Conservation (phyloP, 2,329 filamentous ascomycete genomes). For the Phaeomoniella chlamydospora region DNA sequence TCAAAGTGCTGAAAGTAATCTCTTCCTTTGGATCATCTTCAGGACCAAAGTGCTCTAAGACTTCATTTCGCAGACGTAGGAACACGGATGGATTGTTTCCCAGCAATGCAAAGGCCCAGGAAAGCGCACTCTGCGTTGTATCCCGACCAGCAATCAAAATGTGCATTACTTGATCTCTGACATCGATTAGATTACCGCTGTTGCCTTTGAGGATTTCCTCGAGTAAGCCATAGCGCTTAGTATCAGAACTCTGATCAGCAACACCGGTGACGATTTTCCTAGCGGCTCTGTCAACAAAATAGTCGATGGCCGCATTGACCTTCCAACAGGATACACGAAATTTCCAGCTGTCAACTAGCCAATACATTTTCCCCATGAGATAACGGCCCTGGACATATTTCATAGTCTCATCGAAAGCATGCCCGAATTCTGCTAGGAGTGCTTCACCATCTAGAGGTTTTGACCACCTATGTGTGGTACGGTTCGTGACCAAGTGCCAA, state of each 20-base stretch:
- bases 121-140: constrained; percentile 18
- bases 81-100: constrained; percentile 9
- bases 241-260: constrained; percentile 7
- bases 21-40: constrained; percentile 19
- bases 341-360: constrained; percentile 20
- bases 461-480: not conserved
- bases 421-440: too few species aligned
- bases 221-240: constrained; percentile 30
- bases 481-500: not conserved
- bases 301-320: constrained; percentile 31
- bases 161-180: constrained; percentile 16
- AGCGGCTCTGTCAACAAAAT: constrained; percentile 26
- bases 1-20: constrained; percentile 24
- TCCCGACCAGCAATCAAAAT: constrained; percentile 20
- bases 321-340: constrained; percentile 22
- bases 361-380: constrained; percentile 17
- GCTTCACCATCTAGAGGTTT: too few species aligned
- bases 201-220: constrained; percentile 28
- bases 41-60: constrained; percentile 20
- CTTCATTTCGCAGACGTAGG: not conserved
- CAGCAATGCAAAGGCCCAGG: constrained; percentile 16
- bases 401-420: constrained; percentile 4
- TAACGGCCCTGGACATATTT: constrained; percentile 8
- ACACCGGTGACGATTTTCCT: constrained; percentile 3
- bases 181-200: constrained; percentile 9